Evolutionary conservation across 2,329 filamentous ascomycete genomes (phyloP).

Genomic region (Colletotrichum caudatum): DNA sequence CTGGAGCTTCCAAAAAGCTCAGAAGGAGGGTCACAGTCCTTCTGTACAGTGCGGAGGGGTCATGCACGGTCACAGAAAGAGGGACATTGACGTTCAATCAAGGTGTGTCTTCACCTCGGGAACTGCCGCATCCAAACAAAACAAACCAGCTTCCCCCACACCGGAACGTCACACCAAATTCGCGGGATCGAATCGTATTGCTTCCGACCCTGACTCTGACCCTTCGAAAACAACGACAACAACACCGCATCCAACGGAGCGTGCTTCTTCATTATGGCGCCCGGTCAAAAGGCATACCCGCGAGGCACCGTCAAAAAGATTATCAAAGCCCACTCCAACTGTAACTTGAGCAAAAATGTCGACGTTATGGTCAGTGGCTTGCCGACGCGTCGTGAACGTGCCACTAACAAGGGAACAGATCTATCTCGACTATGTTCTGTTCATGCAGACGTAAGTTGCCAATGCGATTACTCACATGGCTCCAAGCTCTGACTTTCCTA

Average conservation of each 20-base stretch:
- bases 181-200: background rate
- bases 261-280: conserved; percentile 61
- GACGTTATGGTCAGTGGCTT: conserved; percentile 77
- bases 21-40: conserved; percentile 37
- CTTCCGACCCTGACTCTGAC: background rate
- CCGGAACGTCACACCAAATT: conserved; percentile 27
- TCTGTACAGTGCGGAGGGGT: conserved; percentile 18
- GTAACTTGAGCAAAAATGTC: conserved; percentile 84
- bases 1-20: conserved; percentile 40
- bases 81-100: conserved; percentile 13
- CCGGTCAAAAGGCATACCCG: conserved; percentile 82
- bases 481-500: conserved; percentile 22
- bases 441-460: conserved; percentile 72
- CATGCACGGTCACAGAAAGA: conserved; percentile 7
- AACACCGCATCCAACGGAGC: background rate
- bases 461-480: background rate
- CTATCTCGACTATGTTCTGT: conserved; percentile 85
- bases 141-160: conserved; percentile 22
- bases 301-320: conserved; percentile 89
- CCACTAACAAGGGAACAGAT: conserved; percentile 66
- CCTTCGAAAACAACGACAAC: conserved; percentile 1
- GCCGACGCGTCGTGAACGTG: conserved; percentile 45
- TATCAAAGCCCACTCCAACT: conserved; percentile 87
- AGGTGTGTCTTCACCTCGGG: conserved; percentile 30
- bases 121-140: conserved; percentile 37